phyloP scores from a whole-genome alignment of 441 rosid species.

The Erysimum cheiri region DNA sequence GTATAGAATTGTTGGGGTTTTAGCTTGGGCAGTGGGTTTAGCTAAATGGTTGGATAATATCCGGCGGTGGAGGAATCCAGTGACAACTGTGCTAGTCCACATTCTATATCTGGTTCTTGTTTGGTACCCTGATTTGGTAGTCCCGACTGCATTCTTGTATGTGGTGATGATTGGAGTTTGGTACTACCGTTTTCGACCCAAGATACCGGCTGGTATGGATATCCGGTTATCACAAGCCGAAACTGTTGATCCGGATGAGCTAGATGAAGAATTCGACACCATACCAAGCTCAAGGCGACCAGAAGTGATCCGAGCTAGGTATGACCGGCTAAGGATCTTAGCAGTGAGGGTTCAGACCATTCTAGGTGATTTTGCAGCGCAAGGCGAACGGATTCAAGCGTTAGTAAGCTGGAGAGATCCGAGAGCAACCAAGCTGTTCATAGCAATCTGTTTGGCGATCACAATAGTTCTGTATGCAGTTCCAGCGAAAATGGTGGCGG shows the following conservation, averaged over 20 bases:
- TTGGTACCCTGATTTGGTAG: constrained; percentile 90
- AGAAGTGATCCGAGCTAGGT: constrained; percentile 70
- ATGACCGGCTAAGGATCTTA: constrained; percentile 80
- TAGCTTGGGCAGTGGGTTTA: constrained; percentile 91
- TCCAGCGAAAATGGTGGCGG: constrained; percentile 96
- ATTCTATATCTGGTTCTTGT: constrained; percentile 81
- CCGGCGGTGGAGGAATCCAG: constrained; percentile 81
- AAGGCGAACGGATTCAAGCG: constrained; percentile 89
- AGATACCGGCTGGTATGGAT: constrained; percentile 93
- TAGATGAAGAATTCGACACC: constrained; percentile 93
- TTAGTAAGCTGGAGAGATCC: constrained; percentile 98
- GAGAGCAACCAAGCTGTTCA: constrained; percentile 85
- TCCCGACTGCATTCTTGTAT: constrained; percentile 83
- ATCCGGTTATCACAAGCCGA: constrained; percentile 85
- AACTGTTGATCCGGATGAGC: constrained; percentile 78
- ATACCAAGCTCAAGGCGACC: constrained; percentile 78
- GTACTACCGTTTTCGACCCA: constrained; percentile 88
- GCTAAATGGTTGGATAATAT: constrained; percentile 86
- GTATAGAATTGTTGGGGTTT: constrained; percentile 89
- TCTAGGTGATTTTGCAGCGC: constrained; percentile 91
- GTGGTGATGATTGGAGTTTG: constrained; percentile 83
- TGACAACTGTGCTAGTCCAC: constrained; percentile 83
- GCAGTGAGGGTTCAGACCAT: constrained; percentile 89
- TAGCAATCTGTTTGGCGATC: constrained; percentile 71
- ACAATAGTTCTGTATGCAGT: constrained; percentile 70